Percentiles rank a stretch among this genome's conserved stretches.
These are phyloP conservation scores for Lactifluus hygrophoroides DNA, from an alignment of 768 basidiomycete species.

Conservation along the genomic window DNA sequence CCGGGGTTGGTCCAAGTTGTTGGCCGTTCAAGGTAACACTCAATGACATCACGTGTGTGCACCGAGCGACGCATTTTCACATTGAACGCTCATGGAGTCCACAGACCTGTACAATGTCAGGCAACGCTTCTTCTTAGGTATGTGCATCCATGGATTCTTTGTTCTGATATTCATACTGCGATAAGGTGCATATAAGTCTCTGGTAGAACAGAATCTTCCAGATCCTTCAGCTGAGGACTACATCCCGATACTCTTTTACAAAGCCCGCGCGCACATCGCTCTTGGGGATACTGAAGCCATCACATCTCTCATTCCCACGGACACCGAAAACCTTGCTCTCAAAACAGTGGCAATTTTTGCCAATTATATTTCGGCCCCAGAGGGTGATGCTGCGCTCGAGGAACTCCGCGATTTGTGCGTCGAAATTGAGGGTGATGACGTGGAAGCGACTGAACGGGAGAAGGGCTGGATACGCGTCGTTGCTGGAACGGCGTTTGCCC, in stretches of 20 bases:
- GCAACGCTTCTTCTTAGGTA: conserved; percentile 72
- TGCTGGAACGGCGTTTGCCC: conserved; percentile 80
- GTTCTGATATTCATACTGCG: not conserved
- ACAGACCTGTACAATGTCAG: conserved; percentile 59
- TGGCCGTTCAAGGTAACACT: not conserved
- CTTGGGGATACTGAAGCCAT: conserved; percentile 51
- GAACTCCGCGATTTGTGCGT: conserved; percentile 78
- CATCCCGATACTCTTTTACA: conserved; percentile 57
- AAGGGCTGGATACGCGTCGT: conserved; percentile 68
- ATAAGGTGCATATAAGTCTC: conserved; percentile 59
- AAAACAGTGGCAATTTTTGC: conserved; percentile 70
- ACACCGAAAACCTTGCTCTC: conserved; percentile 55
- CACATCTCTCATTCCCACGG: conserved; percentile 45
- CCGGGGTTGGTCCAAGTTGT: not conserved
- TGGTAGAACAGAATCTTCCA: conserved; percentile 47
- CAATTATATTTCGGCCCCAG: conserved; percentile 42
- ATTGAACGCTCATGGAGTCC: conserved; percentile 38
- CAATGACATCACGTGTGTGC: not conserved
- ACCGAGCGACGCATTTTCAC: not conserved
- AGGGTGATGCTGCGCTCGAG: conserved; percentile 53
- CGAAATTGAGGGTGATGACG: conserved; percentile 78
- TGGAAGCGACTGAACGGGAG: conserved; percentile 55
- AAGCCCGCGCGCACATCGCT: conserved; percentile 71
- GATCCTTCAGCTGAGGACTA: conserved; percentile 57
- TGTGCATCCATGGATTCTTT: not conserved